phyloP scores from a whole-genome alignment of 2,329 filamentous ascomycete genomes.

The Hymenoscyphus scutula region DNA sequence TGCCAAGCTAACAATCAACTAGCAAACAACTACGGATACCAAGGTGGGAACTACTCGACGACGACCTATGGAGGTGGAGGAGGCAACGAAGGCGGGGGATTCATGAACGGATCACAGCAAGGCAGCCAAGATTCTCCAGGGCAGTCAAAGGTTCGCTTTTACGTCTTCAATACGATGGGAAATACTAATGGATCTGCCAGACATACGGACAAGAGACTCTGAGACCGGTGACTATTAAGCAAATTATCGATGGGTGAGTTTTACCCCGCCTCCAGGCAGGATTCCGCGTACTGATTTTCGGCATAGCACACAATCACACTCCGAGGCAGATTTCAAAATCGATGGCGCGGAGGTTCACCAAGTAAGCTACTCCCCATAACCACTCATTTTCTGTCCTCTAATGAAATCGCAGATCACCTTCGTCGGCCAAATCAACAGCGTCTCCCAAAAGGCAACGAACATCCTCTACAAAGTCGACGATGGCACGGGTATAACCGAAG shows the following conservation, averaged over 20 bases:
- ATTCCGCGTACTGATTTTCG: constrained; percentile 13
- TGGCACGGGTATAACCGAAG: constrained; percentile 88
- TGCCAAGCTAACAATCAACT: constrained; percentile 12
- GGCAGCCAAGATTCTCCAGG: constrained; percentile 52
- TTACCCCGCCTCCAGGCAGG: constrained; percentile 6
- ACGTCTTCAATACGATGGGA: background rate
- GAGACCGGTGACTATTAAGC: constrained; percentile 92
- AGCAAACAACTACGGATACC: constrained; percentile 36
- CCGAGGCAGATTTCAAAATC: constrained; percentile 76
- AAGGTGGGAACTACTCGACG: constrained; percentile 30
- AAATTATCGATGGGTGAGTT: constrained; percentile 70
- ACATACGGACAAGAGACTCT: constrained; percentile 77
- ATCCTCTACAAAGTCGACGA: constrained; percentile 93
- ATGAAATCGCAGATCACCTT: constrained; percentile 64
- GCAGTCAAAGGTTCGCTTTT: constrained; percentile 44
- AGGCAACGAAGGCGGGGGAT: constrained; percentile 58
- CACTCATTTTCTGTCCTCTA: constrained; percentile 4
- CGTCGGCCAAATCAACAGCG: constrained; percentile 84
- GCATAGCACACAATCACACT: constrained; percentile 61
- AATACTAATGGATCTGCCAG: constrained; percentile 6
- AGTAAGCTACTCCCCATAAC: constrained; percentile 35
- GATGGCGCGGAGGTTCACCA: constrained; percentile 71
- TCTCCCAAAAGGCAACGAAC: constrained; percentile 85
- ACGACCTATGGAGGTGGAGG: constrained; percentile 47
- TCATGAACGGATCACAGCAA: constrained; percentile 59